phyloP scores from a whole-genome alignment of 2,329 filamentous ascomycete species.

The Exophiala oligosperma region DNA sequence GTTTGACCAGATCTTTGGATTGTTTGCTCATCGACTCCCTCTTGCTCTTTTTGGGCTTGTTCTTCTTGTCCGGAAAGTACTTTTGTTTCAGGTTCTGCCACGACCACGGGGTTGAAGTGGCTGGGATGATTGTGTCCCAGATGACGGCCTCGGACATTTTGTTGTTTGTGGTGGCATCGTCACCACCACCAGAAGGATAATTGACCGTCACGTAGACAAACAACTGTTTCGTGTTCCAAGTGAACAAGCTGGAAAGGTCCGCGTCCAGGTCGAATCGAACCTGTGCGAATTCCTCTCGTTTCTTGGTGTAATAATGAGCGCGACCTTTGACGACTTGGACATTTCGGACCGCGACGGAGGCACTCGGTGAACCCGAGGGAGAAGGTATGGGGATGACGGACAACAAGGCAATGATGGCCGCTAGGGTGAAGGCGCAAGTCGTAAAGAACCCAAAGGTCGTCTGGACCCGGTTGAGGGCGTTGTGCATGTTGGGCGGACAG shows the following conservation, averaged over 20 bases:
- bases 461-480: conserved; percentile 78
- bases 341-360: conserved; percentile 67
- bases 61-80: conserved; percentile 35
- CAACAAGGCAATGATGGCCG: conserved; percentile 72
- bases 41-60: conserved; percentile 26
- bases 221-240: conserved; percentile 98
- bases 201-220: conserved; percentile 93
- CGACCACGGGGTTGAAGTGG: conserved; percentile 48
- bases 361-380: conserved; percentile 61
- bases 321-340: conserved; percentile 87
- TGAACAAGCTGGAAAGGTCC: conserved; percentile 89
- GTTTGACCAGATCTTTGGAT: conserved; percentile 28
- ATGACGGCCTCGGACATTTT: conserved; percentile 73
- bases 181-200: conserved; percentile 45
- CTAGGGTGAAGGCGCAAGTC: conserved; percentile 82
- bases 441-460: conserved; percentile 98
- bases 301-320: conserved; percentile 91
- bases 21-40: conserved; percentile 29
- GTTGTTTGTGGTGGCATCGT: neutral
- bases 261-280: conserved; percentile 91
- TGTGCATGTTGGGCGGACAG: conserved; percentile 66
- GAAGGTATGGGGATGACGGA: conserved; percentile 59
- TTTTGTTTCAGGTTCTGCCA: conserved; percentile 39
- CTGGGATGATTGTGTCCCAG: conserved; percentile 93
- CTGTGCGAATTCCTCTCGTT: conserved; percentile 93